Conservation (phyloP, 2,329 filamentous ascomycete genomes). For the Simplicillium aogashimaense region DNA sequence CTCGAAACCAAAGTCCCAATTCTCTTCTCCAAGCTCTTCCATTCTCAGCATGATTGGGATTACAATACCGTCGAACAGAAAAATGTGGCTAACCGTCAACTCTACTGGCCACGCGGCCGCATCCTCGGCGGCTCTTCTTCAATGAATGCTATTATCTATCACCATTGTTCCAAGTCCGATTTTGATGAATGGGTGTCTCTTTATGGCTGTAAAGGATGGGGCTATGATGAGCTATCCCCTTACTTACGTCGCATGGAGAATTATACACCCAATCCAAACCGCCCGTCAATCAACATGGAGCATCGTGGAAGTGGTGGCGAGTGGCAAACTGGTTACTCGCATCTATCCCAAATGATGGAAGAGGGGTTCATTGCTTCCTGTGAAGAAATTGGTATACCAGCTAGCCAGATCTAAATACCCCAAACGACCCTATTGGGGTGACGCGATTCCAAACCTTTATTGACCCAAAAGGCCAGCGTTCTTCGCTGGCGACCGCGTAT, state of each 20-base stretch:
- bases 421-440: conserved; percentile 7
- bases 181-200: conserved; percentile 10
- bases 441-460: conserved; percentile 11
- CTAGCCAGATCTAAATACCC: conserved; percentile 8
- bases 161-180: conserved; percentile 11
- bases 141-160: conserved; percentile 15
- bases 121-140: conserved; percentile 12
- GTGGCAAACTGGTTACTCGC: conserved; percentile 12
- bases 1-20: conserved; percentile 9
- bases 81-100: conserved; percentile 10
- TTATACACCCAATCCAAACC: conserved; percentile 9
- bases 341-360: conserved; percentile 7
- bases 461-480: conserved; percentile 9
- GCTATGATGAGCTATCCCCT: conserved; percentile 10
- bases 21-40: conserved; percentile 11
- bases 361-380: conserved; percentile 10
- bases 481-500: conserved; percentile 11
- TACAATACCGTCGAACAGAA: conserved; percentile 12
- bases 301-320: conserved; percentile 6
- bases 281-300: conserved; percentile 7
- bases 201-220: conserved; percentile 10
- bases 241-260: conserved; percentile 11
- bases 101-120: conserved; percentile 14
- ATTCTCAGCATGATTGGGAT: conserved; percentile 14
- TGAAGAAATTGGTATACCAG: conserved; percentile 5